phyloP scores from a whole-genome alignment of 1,284 basidiomycete species.

The Trichosporon sp. region DNA sequence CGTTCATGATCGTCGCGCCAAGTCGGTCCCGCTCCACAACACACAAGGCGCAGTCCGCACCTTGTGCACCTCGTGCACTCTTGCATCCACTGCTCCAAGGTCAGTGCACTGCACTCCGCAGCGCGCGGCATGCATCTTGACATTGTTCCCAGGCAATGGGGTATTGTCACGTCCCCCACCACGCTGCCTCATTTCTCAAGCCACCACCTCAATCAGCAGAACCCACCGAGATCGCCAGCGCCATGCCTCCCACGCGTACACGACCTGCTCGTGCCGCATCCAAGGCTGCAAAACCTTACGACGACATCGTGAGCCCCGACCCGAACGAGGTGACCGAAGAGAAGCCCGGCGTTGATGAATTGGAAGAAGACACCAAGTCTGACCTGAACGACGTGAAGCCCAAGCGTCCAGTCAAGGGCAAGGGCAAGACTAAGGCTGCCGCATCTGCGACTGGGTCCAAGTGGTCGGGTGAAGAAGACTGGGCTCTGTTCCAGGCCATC shows the following conservation, averaged over 20 bases:
- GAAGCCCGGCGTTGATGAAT: background rate
- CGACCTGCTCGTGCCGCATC: background rate
- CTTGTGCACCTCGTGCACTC: background rate
- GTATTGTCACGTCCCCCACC: slow-evolving; percentile 8
- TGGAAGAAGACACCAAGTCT: background rate
- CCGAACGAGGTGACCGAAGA: background rate
- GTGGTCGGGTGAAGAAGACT: slow-evolving; percentile 40
- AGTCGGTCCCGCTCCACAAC: background rate
- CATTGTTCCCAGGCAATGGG: background rate
- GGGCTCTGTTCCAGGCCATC: slow-evolving; percentile 34
- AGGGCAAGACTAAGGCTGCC: background rate
- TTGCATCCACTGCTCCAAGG: background rate
- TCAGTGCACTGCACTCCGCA: background rate
- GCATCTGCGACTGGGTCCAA: background rate
- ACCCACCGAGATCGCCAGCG: background rate
- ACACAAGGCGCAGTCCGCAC: background rate
- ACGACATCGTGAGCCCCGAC: background rate
- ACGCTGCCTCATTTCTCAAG: background rate
- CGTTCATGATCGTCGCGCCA: background rate
- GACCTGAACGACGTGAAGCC: background rate
- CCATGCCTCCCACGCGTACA: background rate
- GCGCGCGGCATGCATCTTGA: background rate
- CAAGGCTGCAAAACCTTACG: background rate
- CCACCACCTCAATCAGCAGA: background rate
- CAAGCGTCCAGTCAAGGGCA: background rate